phyloP scores from a whole-genome alignment of 371 early-diverging fungal species.

The Mucor racemosus region DNA sequence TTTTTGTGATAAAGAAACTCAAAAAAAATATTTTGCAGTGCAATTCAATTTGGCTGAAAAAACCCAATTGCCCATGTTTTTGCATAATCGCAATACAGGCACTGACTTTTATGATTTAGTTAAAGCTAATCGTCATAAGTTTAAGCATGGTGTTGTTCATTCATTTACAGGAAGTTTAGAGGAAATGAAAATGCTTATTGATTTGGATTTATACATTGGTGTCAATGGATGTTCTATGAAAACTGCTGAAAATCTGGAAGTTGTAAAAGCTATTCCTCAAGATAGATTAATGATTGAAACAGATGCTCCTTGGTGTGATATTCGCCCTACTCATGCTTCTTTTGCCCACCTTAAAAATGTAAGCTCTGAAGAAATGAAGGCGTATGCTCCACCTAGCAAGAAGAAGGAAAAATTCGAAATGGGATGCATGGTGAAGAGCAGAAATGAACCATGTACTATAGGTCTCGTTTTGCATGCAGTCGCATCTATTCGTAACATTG shows the following conservation, averaged over 20 bases:
- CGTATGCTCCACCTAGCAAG: constrained; percentile 54
- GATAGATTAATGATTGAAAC: constrained; percentile 94
- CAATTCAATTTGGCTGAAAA: constrained; percentile 86
- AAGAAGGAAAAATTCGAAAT: constrained; percentile 79
- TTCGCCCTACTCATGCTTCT: constrained; percentile 89
- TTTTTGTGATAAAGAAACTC: constrained; percentile 80
- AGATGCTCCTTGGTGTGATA: constrained; percentile 96
- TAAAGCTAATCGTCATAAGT: constrained; percentile 63
- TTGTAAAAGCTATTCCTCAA: constrained; percentile 81
- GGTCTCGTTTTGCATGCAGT: constrained; percentile 66
- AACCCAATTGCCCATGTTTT: constrained; percentile 83
- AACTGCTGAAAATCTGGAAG: constrained; percentile 83
- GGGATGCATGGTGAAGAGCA: constrained; percentile 78
- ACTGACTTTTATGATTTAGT: constrained; percentile 62
- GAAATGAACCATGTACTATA: constrained; percentile 87
- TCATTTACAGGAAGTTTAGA: constrained; percentile 88
- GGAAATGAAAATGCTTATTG: constrained; percentile 74
- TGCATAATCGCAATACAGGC: constrained; percentile 87
- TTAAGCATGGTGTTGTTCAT: constrained; percentile 92
- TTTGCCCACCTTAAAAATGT: constrained; percentile 56
- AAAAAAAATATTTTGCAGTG: constrained; percentile 74
- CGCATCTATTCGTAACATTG: constrained; percentile 57
- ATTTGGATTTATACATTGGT: constrained; percentile 91
- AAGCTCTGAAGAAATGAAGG: constrained; percentile 32
- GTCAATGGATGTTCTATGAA: constrained; percentile 97